Evolutionary conservation across 306 rosid species (phyloP).

Genomic region (Corylus heterophylla): DNA sequence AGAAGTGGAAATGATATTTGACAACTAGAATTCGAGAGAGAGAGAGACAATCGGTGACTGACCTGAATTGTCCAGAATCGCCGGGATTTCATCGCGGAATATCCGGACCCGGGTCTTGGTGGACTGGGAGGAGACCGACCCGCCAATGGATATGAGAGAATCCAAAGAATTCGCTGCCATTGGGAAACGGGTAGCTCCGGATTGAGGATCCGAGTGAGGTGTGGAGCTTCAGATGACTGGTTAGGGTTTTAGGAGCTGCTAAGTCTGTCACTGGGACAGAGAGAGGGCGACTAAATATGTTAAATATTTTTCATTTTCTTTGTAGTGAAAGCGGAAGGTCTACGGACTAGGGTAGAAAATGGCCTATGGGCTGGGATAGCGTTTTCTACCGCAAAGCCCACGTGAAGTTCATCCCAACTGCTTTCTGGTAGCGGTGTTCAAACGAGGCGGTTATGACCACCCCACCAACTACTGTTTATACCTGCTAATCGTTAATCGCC

Average conservation of each 20-base stretch:
- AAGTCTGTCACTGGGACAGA: neutral
- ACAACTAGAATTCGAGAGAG: neutral
- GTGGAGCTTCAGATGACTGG: neutral
- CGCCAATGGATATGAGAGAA: slow-evolving; percentile 53
- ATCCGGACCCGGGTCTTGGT: slow-evolving; percentile 67
- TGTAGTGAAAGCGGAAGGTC: too few relatives aligned
- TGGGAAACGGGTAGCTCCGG: slow-evolving; percentile 36
- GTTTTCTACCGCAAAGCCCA: too few relatives aligned
- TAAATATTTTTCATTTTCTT: too few relatives aligned
- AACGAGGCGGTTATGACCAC: too few relatives aligned
- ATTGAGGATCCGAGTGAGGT: slow-evolving; percentile 14
- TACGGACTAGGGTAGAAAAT: too few relatives aligned
- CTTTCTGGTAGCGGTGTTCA: too few relatives aligned
- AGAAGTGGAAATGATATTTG: slow-evolving; percentile 2
- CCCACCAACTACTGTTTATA: too few relatives aligned
- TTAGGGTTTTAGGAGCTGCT: neutral
- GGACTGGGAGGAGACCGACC: slow-evolving; percentile 63
- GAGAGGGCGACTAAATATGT: neutral
- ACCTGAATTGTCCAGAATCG: slow-evolving; percentile 57
- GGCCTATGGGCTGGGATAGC: too few relatives aligned
- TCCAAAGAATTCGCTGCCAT: slow-evolving; percentile 67
- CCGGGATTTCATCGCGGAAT: slow-evolving; percentile 67
- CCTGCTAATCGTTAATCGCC: too few relatives aligned
- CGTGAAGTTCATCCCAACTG: too few relatives aligned
- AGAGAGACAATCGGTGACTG: slow-evolving; percentile 8